Evolutionary conservation across 441 rosid genomes (phyloP).

Genomic region (Kokia cookei): DNA sequence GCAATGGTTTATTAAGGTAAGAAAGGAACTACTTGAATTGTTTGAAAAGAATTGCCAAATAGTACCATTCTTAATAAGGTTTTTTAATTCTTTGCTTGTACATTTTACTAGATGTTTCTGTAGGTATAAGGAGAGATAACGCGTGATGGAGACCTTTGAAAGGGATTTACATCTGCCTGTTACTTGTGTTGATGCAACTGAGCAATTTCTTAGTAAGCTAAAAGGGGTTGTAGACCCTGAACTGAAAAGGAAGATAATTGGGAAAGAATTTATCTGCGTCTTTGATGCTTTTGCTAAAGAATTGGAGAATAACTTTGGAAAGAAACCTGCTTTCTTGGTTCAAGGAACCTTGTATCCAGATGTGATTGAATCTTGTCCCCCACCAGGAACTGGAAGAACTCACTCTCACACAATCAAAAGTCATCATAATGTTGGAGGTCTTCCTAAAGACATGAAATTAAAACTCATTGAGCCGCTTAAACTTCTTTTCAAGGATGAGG

Average conservation of each 20-base stretch:
- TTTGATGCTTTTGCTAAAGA: slow-evolving; percentile 76
- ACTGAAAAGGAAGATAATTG: slow-evolving; percentile 84
- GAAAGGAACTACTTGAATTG: slow-evolving; percentile 8
- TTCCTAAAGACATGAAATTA: slow-evolving; percentile 88
- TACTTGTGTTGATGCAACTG: slow-evolving; percentile 74
- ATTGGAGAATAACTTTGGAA: slow-evolving; percentile 70
- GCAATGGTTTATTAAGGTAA: slow-evolving; percentile 82
- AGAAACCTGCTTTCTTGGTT: slow-evolving; percentile 72
- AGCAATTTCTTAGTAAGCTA: slow-evolving; percentile 70
- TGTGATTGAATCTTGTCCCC: slow-evolving; percentile 97
- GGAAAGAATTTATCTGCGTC: slow-evolving; percentile 75
- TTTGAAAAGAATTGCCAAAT: neutral
- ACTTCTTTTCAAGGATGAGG: slow-evolving; percentile 97
- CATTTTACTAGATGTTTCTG: neutral
- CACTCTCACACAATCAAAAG: slow-evolving; percentile 92
- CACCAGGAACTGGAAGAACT: slow-evolving; percentile 81
- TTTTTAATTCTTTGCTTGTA: neutral
- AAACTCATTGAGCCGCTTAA: slow-evolving; percentile 95
- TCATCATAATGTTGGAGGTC: slow-evolving; percentile 95
- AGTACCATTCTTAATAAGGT: neutral
- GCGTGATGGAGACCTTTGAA: slow-evolving; percentile 85
- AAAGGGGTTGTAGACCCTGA: slow-evolving; percentile 91
- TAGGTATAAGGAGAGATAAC: slow-evolving; percentile 88
- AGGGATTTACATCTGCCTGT: slow-evolving; percentile 83
- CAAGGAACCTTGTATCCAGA: slow-evolving; percentile 95